Evolutionary conservation across 768 basidiomycete species (phyloP), one percentile per base, ranked within the genome.

Genomic region (Brasilioporus rufonigricans): DNA sequence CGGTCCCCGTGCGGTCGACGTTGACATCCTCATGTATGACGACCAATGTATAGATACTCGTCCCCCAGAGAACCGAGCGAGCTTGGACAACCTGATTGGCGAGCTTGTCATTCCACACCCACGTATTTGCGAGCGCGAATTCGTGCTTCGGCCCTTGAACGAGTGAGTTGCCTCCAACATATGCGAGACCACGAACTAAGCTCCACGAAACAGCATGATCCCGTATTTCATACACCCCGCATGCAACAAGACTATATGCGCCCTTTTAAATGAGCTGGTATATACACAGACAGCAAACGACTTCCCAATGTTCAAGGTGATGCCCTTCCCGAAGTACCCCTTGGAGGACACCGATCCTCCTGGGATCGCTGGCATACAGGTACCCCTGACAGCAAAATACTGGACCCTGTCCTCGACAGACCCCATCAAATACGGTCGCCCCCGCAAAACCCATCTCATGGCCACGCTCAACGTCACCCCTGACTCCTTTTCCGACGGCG

Each of bases 91-190:
- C 58, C 64, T 85, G 16, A 77, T 77, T 24, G 82, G 83, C 5
- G 81, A 95, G 61, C 75, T 99, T 23, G 80, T 91, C 16, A 74
- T 97, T 10, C 97, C 97, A 1, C 97, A 99, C 75, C 84, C 84
- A 5, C 77, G 87, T 31, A 65, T 97, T 16, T 70, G 72, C 2
- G 97, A 98, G 71, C 75, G 97, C 27, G 95, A 98, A 66, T 99
- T 98, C 60, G 95, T 98, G 2, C 72, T 99, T 24, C 74, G 92
- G 10, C 95, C 97, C 12, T 65, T 98, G 40, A 80, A 79, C 33
- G 95, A 99, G 96, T 99, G 60, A 76, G 35, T 39, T 19, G 38
- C 45, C 16, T 44, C 19, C 18, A 33, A 35, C 11, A 0, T 48
- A 13, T 1, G 3, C n/a, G 1, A 4, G 21, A 27, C 11, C 11